Conservation (phyloP, 768 basidiomycete species). For the Fomitopsis serialis region DNA sequence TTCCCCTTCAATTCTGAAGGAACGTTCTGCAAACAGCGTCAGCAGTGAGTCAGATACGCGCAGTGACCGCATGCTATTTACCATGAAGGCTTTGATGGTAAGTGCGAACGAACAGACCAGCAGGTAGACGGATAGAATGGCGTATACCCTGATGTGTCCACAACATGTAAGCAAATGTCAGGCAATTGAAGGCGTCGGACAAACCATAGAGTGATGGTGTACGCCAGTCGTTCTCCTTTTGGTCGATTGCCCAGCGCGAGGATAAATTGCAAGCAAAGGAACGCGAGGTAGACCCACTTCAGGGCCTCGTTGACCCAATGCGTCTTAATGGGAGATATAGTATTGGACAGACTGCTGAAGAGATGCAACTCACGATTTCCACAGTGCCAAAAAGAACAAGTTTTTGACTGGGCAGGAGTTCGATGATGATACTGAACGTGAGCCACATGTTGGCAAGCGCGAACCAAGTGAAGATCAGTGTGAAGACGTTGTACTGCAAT, state of each 20-base stretch:
- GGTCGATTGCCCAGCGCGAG: conserved; percentile 78
- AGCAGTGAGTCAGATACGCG: not conserved
- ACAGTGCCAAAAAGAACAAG: conserved; percentile 68
- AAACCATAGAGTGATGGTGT: conserved; percentile 67
- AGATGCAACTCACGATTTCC: conserved; percentile 48
- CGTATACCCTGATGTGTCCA: conserved; percentile 62
- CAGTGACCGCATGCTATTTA: conserved; percentile 26
- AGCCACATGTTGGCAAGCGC: conserved; percentile 89
- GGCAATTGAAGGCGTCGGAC: conserved; percentile 13
- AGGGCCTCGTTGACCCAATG: conserved; percentile 82
- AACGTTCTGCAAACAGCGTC: conserved; percentile 38
- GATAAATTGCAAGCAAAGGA: conserved; percentile 79
- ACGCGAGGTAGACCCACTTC: conserved; percentile 84
- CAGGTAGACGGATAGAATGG: conserved; percentile 77
- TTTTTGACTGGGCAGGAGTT: conserved; percentile 57
- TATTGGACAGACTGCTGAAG: not conserved
- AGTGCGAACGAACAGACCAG: conserved; percentile 84
- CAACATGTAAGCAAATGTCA: conserved; percentile 6
- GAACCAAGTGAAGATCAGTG: conserved; percentile 89
- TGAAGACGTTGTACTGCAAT: conserved; percentile 75
- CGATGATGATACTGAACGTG: conserved; percentile 94
- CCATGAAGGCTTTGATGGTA: conserved; percentile 74
- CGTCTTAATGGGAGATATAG: conserved; percentile 45
- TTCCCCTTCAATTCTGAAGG: conserved; percentile 46
- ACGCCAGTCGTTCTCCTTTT: conserved; percentile 78